Evolutionary conservation across 2,329 filamentous ascomycete species (phyloP).

Genomic region (Scleromitrula shiraiana): DNA sequence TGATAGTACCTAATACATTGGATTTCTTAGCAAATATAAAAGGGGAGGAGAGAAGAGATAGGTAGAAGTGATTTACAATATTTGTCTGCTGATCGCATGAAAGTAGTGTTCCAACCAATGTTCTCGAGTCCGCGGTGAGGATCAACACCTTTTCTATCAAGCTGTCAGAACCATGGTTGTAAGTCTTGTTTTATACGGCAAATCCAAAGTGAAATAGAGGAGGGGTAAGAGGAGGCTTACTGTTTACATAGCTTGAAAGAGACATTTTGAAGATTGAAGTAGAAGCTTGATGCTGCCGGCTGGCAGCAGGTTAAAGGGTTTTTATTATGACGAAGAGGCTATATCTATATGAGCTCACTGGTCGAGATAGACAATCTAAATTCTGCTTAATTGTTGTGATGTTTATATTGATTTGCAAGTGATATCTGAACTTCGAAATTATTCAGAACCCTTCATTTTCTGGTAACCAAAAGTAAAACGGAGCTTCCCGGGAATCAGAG

Average conservation of each 20-base stretch:
- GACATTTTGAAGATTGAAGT: constrained; percentile 35
- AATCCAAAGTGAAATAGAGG: neutral
- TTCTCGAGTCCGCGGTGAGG: constrained; percentile 86
- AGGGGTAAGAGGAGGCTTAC: constrained; percentile 30
- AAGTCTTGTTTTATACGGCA: constrained; percentile 21
- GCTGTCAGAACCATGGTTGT: constrained; percentile 31
- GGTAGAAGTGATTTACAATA: constrained; percentile 43
- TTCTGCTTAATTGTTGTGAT: too few relatives aligned
- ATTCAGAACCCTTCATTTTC: too few relatives aligned
- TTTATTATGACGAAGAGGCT: too few relatives aligned
- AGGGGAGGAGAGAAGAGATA: neutral
- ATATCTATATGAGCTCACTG: too few relatives aligned
- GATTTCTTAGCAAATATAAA: neutral
- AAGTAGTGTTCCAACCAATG: constrained; percentile 71
- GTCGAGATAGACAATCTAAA: too few relatives aligned
- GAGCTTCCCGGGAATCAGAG: too few relatives aligned
- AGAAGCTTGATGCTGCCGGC: constrained; percentile 24
- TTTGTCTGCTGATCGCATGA: constrained; percentile 91
- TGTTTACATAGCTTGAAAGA: constrained; percentile 45
- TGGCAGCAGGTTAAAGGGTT: constrained; percentile 14
- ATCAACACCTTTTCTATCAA: constrained; percentile 78
- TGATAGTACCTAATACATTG: constrained; percentile 55
- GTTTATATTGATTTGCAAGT: too few relatives aligned
- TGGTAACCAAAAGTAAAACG: too few relatives aligned
- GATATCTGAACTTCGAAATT: too few relatives aligned